phyloP scores from a whole-genome alignment of 176 grass and related monocot species.

The Guadua angustifolia region DNA sequence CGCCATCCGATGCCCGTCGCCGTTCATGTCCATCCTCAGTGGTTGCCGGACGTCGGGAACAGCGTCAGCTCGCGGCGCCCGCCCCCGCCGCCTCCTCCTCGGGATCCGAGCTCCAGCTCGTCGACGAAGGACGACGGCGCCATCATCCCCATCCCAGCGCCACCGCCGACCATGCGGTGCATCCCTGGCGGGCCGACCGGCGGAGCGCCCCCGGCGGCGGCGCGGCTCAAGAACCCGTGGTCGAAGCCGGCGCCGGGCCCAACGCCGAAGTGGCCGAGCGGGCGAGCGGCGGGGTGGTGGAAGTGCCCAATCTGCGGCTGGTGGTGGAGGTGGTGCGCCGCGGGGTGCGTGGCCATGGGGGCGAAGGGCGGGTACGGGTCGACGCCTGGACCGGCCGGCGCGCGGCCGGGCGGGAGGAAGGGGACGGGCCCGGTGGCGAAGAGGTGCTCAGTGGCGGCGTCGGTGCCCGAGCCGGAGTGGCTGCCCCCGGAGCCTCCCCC shows the following conservation, averaged over 20 bases:
- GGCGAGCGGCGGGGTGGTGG: conserved; percentile 71
- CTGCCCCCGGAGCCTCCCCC: conserved; percentile 44
- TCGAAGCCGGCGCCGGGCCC: conserved; percentile 54
- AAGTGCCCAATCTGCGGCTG: conserved; percentile 64
- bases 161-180: conserved; percentile 65
- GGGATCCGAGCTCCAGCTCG: conserved; percentile 69
- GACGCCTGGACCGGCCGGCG: background rate
- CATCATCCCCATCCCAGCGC: conserved; percentile 55
- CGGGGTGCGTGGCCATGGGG: conserved; percentile 46
- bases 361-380: conserved; percentile 67
- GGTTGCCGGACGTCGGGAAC: conserved; percentile 80
- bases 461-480: conserved; percentile 57
- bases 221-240: conserved; percentile 68
- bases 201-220: conserved; percentile 40
- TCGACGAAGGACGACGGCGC: conserved; percentile 59
- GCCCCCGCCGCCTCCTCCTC: conserved; percentile 43
- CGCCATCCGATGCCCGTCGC: conserved; percentile 18
- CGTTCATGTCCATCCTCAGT: conserved; percentile 41
- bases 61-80: conserved; percentile 77
- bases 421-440: conserved; percentile 80
- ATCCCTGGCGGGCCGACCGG: conserved; percentile 61
- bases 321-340: conserved; percentile 73
- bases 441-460: conserved; percentile 77
- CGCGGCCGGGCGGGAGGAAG: conserved; percentile 57
- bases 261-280: conserved; percentile 55